Percentiles rank a stretch among this genome's conserved stretches.
Conservation (phyloP, 306 rosid species). For the Ormosia emarginata region DNA sequence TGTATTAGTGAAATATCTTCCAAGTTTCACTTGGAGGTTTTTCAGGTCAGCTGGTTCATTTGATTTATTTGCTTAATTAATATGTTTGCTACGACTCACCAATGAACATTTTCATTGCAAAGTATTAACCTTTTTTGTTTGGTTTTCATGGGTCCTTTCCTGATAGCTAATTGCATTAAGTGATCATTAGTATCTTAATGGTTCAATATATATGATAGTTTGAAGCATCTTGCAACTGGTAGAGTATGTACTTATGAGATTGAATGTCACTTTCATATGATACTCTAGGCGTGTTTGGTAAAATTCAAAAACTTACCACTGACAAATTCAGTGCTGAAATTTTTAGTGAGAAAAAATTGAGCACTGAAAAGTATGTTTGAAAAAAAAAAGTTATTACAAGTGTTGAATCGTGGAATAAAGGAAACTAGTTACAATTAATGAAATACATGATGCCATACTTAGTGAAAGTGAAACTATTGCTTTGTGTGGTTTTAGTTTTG, state of each 20-base stretch:
- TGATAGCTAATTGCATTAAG: too few species aligned
- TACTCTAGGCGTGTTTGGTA: not conserved
- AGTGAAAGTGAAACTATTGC: not conserved
- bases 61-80: not conserved
- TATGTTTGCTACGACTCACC: not conserved
- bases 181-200: not conserved
- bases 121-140: not conserved
- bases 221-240: not conserved
- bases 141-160: too few species aligned
- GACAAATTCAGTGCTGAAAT: too few species aligned
- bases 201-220: not conserved
- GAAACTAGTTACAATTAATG: not conserved
- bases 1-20: conserved; percentile 44
- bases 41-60: conserved; percentile 41
- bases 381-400: not conserved
- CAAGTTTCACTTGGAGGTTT: conserved; percentile 66
- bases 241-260: not conserved
- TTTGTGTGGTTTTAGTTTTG: not conserved
- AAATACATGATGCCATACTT: not conserved
- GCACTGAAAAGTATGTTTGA: not conserved
- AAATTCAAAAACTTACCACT: not conserved
- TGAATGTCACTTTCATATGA: not conserved
- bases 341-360: too few species aligned
- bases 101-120: not conserved
- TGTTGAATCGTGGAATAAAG: not conserved